These are phyloP conservation scores for Auricularia heimuer DNA, from an alignment of 768 basidiomycete species.

Conservation along the genomic window DNA sequence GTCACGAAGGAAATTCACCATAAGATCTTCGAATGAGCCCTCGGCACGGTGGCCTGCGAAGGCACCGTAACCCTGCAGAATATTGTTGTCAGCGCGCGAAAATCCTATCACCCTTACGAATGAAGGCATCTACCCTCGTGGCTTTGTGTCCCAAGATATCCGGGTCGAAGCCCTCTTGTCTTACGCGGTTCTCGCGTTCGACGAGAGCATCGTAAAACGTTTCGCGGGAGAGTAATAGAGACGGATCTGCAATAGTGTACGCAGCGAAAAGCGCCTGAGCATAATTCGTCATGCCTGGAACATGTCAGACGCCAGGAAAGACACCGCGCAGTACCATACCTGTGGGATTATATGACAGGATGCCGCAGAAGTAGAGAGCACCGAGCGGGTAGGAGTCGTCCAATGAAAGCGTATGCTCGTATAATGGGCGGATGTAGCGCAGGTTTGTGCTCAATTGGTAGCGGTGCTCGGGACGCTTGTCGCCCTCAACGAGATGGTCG, in stretches of 20 bases:
- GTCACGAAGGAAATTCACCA: neutral
- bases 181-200: constrained; percentile 29
- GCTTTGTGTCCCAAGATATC: constrained; percentile 35
- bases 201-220: constrained; percentile 33
- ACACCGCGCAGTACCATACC: no score
- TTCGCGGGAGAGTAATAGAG: constrained; percentile 31
- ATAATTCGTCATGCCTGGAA: constrained; percentile 22
- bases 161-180: constrained; percentile 36
- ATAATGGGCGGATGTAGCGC: constrained; percentile 45
- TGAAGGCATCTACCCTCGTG: no score
- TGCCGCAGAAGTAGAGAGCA: constrained; percentile 46
- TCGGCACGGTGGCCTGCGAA: neutral
- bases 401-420: constrained; percentile 43
- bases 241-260: constrained; percentile 34
- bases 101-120: no score
- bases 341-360: constrained; percentile 35
- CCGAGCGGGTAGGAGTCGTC: constrained; percentile 36
- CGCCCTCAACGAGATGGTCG: constrained; percentile 1
- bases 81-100: no score
- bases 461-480: constrained; percentile 1
- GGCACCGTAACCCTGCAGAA: neutral
- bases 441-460: constrained; percentile 35
- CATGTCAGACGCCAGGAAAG: no score
- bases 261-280: constrained; percentile 42
- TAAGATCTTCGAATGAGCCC: neutral